Evolutionary conservation across 176 grass and related monocot genomes (phyloP), one percentile per base, ranked within the genome.

Genomic region (Cenchrus fungigraminus): DNA sequence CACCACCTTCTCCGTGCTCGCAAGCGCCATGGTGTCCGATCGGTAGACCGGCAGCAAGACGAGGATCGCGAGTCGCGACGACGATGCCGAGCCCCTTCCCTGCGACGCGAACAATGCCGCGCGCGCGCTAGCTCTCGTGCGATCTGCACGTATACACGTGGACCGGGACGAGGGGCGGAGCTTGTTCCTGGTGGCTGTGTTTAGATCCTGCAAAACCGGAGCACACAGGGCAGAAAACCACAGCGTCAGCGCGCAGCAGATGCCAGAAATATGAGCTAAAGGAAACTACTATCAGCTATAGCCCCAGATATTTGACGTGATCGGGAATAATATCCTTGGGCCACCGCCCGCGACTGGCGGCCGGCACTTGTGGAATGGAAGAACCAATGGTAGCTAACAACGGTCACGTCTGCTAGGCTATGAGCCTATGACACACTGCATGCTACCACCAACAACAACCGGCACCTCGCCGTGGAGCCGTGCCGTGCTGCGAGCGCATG

Each of bases 1-100:
- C 16, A 89, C 88, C 77, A 99, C 93, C 87, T 96, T 99, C 8
- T 84, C 65, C 64, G 84, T 88, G 71, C 86, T 79, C 59, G 91
- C 91, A 6, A 99, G 73, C 53, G 82, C 83, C 93, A 95, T 98
- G 50, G 54, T 34, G 34, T 34, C 34, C 34, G 34, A 34, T 34
- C 34, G 25, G 25, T 25, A 25, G 25, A 25, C 25, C 25, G 25
- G 25, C 25, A 25, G 25, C 25, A 25, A 25, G 25, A 25, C 25
- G 34, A 34, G 34, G 34, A 40, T 40, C 37, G 3, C 17, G 43
- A 44, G 65, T 40, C 0, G 73, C 0, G 73, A 34, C 52, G 53
- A 57, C 52, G 53, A 57, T 56, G 11, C 11, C 12, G 3, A 31
- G 11, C 2, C 25, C 54, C 56, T 17, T 58, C 19, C 57, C 9